Evolutionary conservation across 192 early-diverging fungal species (phyloP), one percentile per base, ranked within the genome.

Genomic region (Linnemannia zychae): DNA sequence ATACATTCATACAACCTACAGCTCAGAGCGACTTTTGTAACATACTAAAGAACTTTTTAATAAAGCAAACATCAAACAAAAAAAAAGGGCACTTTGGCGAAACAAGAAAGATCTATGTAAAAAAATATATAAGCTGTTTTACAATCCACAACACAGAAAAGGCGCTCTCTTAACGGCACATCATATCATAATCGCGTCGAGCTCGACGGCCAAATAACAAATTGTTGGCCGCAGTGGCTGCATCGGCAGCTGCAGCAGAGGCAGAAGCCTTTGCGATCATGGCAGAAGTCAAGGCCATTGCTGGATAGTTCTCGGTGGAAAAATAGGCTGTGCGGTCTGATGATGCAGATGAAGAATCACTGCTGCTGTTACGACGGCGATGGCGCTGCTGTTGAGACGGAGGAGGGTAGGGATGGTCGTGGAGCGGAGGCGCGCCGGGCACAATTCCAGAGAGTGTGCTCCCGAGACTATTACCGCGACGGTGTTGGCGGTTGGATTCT

Each of bases 141-240:
- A n/a, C n/a, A 22, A 22, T 53, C 17, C 12, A 18, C 49, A 18
- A 50, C 15, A 4, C 3, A 13, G 20, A 50, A 17, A 34, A 53
- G 48, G 20, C n/a, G n/a, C n/a, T n/a, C n/a, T n/a, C 9, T 44
- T 75, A 84, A 52, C 82, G 48, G 36, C 82, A 85, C 77, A 85
- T 85, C 74, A 79, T 79, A 37, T 85, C 82, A 63, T 85, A 85
- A 16, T 85, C 82, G 31, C 82, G 82, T 22, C 74, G 77, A 28
- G 47, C 13, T 3, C 77, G 72, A n/a, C 82, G 72, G 22, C 72
- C 76, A 63, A 73, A 84, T 31, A 84, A 44, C 4, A 84, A 46
- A 18, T 24, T 72, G 31, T 78, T 74, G 24, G 74, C 76, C 12
- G 82, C 72, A 22, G 77, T 36, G 18, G 72, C 77, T 22, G 82